phyloP scores from a whole-genome alignment of 345 rosid species.

The Bruguiera gymnorhiza region DNA sequence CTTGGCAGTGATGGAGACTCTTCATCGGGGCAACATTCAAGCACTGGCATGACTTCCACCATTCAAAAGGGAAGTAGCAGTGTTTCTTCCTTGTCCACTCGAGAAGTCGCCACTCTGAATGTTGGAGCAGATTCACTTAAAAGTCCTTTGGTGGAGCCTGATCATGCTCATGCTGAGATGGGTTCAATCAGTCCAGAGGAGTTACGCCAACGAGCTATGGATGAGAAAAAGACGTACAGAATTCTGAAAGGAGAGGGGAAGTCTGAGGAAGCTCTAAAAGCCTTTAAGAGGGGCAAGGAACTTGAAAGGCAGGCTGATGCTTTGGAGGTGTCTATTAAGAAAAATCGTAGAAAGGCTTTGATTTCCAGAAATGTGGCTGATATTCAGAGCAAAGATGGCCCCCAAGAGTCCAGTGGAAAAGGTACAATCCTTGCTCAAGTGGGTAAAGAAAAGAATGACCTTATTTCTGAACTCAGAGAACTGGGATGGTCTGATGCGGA shows the following conservation, averaged over 20 bases:
- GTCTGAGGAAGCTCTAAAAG: slow-evolving; percentile 76
- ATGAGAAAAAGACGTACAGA: slow-evolving; percentile 70
- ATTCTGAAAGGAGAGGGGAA: slow-evolving; percentile 75
- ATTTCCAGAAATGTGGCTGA: slow-evolving; percentile 31
- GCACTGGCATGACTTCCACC: slow-evolving; percentile 24
- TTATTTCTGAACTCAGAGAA: slow-evolving; percentile 65
- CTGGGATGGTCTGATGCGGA: slow-evolving; percentile 84
- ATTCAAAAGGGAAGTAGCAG: slow-evolving; percentile 42
- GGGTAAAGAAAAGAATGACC: slow-evolving; percentile 50
- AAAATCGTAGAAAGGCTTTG: slow-evolving; percentile 47
- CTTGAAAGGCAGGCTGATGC: slow-evolving; percentile 90
- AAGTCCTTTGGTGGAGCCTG: slow-evolving; percentile 25
- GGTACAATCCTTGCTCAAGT: slow-evolving; percentile 36
- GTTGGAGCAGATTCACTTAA: slow-evolving; percentile 22
- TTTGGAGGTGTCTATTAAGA: slow-evolving; percentile 57
- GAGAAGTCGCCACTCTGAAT: slow-evolving; percentile 29
- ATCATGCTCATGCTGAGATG: slow-evolving; percentile 27
- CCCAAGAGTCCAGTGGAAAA: slow-evolving; percentile 42
- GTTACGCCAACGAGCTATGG: slow-evolving; percentile 65
- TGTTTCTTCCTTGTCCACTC: slow-evolving; percentile 31
- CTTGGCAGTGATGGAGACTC: slow-evolving; percentile 56
- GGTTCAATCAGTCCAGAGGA: slow-evolving; percentile 54
- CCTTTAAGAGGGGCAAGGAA: slow-evolving; percentile 90
- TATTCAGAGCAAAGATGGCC: slow-evolving; percentile 38
- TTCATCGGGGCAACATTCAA: slow-evolving; percentile 38